Base-by-base conservation (phyloP, 192 early-diverging fungal genomes). In the Funneliformis geosporum region DNA sequence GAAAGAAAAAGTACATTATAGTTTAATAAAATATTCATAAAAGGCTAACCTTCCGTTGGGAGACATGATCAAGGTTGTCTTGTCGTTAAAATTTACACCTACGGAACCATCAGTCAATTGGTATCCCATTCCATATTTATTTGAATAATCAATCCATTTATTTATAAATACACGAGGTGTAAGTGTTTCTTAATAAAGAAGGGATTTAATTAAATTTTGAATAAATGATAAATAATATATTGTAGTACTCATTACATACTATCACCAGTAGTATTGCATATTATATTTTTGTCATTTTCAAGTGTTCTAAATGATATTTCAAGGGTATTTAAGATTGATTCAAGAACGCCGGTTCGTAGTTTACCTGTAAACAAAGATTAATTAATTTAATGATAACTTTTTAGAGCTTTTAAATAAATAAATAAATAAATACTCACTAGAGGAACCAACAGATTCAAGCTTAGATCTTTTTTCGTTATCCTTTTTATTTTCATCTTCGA, bases 81-180 rank as follows among this genome's bases (percentile, higher is more conserved):
- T 89, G 84, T 99, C 97, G 68, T 98, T 98, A 83, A 93, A 98
- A 60, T 93, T 87, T 2, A 96, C 91, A 12, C 96, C 97, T 33
- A 89, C 84, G 11, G 92, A 91, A 12, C 94, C 93, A 81, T 98
- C 95, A 38, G 92, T 91, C 74, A 98, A 83, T 66, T 92, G 89
- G 83, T 97, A 99, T 1, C 94, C 94, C 68, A 98, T 82, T 10
- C 97, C 97, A 81, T 97, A 98, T 50, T 93, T 95, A 76, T 87
- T 83, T 14, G 92, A 87, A 76, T 92, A 93, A 71, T 96, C 92
- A 73, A 98, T 89, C 96, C 96, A 99, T 81, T 93, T 95, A 38
- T 89, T 88, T 47, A 99, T 87, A 77, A 96, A 97, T 39, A 95
- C 85, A 28, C 44, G 73, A 78, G 82, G 83, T 64, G 69, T 38